phyloP scores from a whole-genome alignment of 768 basidiomycete species.

The Cyclocybe aegerita region DNA sequence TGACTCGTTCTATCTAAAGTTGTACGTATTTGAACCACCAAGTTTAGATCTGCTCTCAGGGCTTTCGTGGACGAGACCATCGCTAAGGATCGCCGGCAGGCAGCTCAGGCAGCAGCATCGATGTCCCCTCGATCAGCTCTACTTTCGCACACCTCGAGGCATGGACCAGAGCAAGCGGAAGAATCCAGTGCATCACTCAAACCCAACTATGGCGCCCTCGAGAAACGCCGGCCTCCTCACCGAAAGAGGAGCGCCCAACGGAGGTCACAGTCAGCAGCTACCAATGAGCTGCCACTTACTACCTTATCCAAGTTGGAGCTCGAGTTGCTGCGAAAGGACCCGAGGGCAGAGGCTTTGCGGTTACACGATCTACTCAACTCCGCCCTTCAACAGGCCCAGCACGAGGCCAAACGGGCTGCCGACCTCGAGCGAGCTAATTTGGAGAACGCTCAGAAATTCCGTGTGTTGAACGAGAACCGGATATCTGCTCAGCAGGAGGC shows the following conservation, averaged over 20 bases:
- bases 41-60: constrained; percentile 14
- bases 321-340: constrained; percentile 18
- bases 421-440: constrained; percentile 32
- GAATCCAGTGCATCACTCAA: no score
- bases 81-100: constrained; percentile 15
- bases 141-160: constrained; percentile 22
- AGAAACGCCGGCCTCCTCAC: constrained; percentile 4
- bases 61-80: constrained; percentile 18
- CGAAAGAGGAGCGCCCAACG: constrained; percentile 12
- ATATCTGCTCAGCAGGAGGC: constrained; percentile 37
- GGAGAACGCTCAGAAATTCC: constrained; percentile 32
- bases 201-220: constrained; percentile 4
- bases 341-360: constrained; percentile 28
- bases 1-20: neutral
- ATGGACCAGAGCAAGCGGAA: neutral
- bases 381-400: constrained; percentile 32
- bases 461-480: constrained; percentile 33
- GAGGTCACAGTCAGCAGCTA: constrained; percentile 11
- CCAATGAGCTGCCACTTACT: constrained; percentile 5
- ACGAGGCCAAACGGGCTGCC: constrained; percentile 32
- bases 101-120: constrained; percentile 1
- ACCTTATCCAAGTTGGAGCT: constrained; percentile 17
- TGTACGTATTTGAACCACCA: neutral
- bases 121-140: constrained; percentile 26
- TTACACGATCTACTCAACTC: constrained; percentile 34